Percentiles rank a stretch among this genome's conserved stretches.
phyloP scores from a whole-genome alignment of 2,329 filamentous ascomycete species.

The Fusarium begoniae region DNA sequence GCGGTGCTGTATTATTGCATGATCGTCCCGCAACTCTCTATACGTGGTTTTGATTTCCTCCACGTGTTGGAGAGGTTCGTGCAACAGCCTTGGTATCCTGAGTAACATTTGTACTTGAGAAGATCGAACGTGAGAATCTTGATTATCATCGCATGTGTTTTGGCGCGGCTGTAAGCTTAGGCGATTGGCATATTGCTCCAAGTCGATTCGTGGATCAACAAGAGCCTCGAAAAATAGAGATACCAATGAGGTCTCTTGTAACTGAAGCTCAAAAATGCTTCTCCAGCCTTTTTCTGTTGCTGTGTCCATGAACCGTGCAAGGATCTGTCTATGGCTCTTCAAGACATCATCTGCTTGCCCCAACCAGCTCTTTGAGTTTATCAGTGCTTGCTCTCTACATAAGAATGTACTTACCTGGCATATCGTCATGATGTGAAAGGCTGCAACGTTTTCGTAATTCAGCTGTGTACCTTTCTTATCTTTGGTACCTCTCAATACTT shows the following conservation, averaged over 20 bases:
- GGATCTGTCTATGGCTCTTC: not conserved
- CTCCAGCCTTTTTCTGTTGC: not conserved
- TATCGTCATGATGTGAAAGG: slow-evolving; percentile 48
- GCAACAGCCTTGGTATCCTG: not conserved
- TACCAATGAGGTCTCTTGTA: not conserved
- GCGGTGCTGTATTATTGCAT: not conserved
- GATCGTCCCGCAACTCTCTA: not conserved
- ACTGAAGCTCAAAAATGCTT: not conserved
- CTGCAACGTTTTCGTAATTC: slow-evolving; percentile 44
- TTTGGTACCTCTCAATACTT: slow-evolving; percentile 34
- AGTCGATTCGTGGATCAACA: not conserved
- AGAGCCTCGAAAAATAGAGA: not conserved
- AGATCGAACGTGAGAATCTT: not conserved
- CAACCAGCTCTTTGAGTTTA: slow-evolving; percentile 41
- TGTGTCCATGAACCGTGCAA: not conserved
- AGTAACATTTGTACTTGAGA: not conserved
- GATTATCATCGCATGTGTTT: not conserved
- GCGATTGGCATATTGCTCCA: not conserved
- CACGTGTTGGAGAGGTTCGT: not conserved
- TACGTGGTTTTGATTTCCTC: not conserved
- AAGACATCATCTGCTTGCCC: slow-evolving; percentile 19
- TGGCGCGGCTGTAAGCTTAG: not conserved
- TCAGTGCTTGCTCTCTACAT: not conserved
- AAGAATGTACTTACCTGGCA: slow-evolving; percentile 39
- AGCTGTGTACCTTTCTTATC: slow-evolving; percentile 27